Base-by-base conservation (phyloP, 257 asterid species). In the Nicotiana sylvestris region DNA sequence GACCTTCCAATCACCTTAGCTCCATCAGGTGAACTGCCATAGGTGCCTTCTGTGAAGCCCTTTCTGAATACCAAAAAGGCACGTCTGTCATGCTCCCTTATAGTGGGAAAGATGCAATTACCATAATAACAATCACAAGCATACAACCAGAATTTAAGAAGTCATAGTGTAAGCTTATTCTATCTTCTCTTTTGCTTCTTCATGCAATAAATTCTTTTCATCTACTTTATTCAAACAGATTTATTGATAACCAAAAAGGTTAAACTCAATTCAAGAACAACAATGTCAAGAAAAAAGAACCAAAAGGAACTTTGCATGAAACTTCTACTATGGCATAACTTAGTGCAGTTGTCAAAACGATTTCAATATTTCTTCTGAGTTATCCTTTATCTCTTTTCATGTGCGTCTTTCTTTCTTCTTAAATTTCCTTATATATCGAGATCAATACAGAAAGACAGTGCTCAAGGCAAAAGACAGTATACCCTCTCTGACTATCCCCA, bases 401-500 rank as follows among this genome's bases (percentile, higher is more conserved):
- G 6, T 6, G 51, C 33, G 4, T 18, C 49, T 11, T 67, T 81
- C 61, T 67, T 66, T 35, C 55, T 30, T 37, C 11, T 56, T 8
- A 18, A 35, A 32, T 15, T 61, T 84, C 25, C 55, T 69, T 17
- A 9, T n/a, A 53, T 10, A 33, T 46, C 46, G 3, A 30, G 56
- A 76, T 51, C 32, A 74, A 6, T 55, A 30, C 74, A 67, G 66
- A 65, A 57, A 64, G 37, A 30, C 82, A 78, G 81, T 64, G 70
- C 21, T 35, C 46, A 6, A 69, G 81, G 60, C 39, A 43, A 79
- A 70, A 77, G 70, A 46, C 30, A 57, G 77, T 53, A 74, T 89
- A 95, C 98, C 93, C 87, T 76, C 87, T 89, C 66, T 69, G 88
- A 82, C 89, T 83, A 65, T 92, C 94, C 66, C 93, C 91, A 33